Percentiles rank a stretch among this genome's conserved stretches.
Conservation (phyloP, 176 grass and related monocot genomes). For the Poa annua region DNA sequence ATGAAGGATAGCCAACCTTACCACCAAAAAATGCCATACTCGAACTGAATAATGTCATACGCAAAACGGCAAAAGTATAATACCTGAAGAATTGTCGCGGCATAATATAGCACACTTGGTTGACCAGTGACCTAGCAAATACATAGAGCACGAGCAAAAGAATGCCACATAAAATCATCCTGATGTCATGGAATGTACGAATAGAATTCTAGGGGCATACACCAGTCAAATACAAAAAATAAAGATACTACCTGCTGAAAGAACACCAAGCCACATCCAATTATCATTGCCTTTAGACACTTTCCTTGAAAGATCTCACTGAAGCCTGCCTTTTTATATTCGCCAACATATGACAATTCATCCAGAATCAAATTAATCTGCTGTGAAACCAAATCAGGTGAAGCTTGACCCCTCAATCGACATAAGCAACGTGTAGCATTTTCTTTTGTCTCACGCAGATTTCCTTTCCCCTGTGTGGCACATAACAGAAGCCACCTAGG, state of each 20-base stretch:
- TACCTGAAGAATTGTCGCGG: conserved; percentile 97
- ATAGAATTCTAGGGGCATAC: conserved; percentile 1
- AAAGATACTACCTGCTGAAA: conserved; percentile 84
- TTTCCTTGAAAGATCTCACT: conserved; percentile 94
- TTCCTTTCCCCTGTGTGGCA: conserved; percentile 79
- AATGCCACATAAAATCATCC: neutral
- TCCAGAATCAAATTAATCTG: conserved; percentile 76
- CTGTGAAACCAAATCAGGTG: conserved; percentile 49
- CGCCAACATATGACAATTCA: conserved; percentile 65
- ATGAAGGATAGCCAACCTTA: neutral
- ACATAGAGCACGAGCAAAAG: conserved; percentile 38
- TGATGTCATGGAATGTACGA: conserved; percentile 3
- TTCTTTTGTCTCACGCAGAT: conserved; percentile 67
- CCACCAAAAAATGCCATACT: conserved; percentile 13
- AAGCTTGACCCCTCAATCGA: conserved; percentile 71
- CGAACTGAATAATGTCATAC: conserved; percentile 16
- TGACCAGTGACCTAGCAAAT: conserved; percentile 81
- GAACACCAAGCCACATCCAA: conserved; percentile 89
- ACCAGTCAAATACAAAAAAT: neutral
- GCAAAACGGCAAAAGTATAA: conserved; percentile 16
- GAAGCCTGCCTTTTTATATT: conserved; percentile 62
- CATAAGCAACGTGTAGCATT: conserved; percentile 71
- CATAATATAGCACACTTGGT: conserved; percentile 98
- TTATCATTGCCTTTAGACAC: conserved; percentile 90
- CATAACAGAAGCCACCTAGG: conserved; percentile 98